A percentile compares a stretch with the other conserved stretches of the same genome.
These are phyloP conservation scores for Liriodendron chinense DNA, from an alignment of 164 flowering plant species.

Conservation along the genomic window DNA sequence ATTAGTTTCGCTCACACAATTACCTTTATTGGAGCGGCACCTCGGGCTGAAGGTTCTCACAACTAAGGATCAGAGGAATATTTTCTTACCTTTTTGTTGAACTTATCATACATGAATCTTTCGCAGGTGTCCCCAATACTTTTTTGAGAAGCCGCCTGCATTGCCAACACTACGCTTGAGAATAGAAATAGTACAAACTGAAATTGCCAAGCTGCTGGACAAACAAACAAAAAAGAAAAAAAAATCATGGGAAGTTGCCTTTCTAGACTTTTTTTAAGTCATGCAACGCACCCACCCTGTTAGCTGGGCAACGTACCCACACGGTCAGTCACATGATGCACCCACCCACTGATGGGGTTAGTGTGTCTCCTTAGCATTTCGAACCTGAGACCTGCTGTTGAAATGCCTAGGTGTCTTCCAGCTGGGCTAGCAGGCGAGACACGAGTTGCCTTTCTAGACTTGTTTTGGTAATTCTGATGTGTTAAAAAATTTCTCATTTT, in stretches of 20 bases:
- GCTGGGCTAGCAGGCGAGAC: too few species aligned
- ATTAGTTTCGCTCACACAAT: neutral
- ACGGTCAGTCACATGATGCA: too few species aligned
- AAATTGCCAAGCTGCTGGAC: neutral
- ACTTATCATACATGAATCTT: slow-evolving; percentile 58
- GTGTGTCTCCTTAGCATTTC: too few species aligned
- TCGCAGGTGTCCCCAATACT: slow-evolving; percentile 64
- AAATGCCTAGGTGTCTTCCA: too few species aligned
- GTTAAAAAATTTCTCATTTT: neutral
- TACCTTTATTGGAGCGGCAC: neutral
- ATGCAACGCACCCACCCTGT: too few species aligned
- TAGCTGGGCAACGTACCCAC: too few species aligned
- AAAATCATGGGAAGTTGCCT: neutral
- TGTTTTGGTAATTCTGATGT: neutral
- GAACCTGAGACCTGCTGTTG: too few species aligned
- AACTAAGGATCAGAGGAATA: neutral
- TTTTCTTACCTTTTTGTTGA: slow-evolving; percentile 59
- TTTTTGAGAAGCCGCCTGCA: slow-evolving; percentile 41
- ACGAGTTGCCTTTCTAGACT: neutral
- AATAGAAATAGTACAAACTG: neutral
- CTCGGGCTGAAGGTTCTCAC: neutral
- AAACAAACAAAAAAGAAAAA: neutral
- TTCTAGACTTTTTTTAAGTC: neutral
- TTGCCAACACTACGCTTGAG: neutral
- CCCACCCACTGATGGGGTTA: too few species aligned